Evolutionary conservation across 2,329 filamentous ascomycete genomes (phyloP).

Genomic region (Xylariomycetidae sp.): DNA sequence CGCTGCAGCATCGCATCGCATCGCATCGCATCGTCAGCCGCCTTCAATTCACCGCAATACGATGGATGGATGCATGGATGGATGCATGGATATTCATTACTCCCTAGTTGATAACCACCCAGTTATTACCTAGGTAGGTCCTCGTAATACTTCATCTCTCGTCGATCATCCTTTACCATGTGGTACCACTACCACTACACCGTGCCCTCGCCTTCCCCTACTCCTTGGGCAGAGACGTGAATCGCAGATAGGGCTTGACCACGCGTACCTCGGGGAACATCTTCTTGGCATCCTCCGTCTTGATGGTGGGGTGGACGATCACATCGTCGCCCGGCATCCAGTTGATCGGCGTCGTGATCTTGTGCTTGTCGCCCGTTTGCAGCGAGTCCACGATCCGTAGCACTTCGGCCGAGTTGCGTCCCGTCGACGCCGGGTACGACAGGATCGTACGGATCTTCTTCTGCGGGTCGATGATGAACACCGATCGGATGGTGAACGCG

Average conservation of each 20-base stretch:
- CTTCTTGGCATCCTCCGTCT: constrained; percentile 78
- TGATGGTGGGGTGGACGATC: constrained; percentile 79
- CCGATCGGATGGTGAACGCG: constrained; percentile 89
- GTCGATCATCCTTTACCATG: background rate
- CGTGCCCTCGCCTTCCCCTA: constrained; percentile 24
- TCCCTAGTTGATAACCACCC: background rate
- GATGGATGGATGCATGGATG: no score
- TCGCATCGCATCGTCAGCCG: background rate
- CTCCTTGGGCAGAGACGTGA: constrained; percentile 59
- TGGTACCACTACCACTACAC: constrained; percentile 20
- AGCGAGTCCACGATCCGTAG: constrained; percentile 74
- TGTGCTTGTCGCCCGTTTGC: constrained; percentile 81
- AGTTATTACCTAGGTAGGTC: background rate
- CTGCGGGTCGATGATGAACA: constrained; percentile 89
- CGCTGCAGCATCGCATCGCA: no score
- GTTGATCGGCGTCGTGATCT: constrained; percentile 83
- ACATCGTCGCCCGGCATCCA: constrained; percentile 87
- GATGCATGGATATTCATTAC: background rate
- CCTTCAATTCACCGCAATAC: background rate
- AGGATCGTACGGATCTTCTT: constrained; percentile 93
- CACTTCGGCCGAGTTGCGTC: constrained; percentile 75
- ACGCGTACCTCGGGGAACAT: constrained; percentile 74
- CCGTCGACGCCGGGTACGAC: constrained; percentile 86
- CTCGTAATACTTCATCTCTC: background rate
- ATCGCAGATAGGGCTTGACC: constrained; percentile 69